phyloP scores from a whole-genome alignment of 2,329 filamentous ascomycete species.

The Diaporthe helianthi region DNA sequence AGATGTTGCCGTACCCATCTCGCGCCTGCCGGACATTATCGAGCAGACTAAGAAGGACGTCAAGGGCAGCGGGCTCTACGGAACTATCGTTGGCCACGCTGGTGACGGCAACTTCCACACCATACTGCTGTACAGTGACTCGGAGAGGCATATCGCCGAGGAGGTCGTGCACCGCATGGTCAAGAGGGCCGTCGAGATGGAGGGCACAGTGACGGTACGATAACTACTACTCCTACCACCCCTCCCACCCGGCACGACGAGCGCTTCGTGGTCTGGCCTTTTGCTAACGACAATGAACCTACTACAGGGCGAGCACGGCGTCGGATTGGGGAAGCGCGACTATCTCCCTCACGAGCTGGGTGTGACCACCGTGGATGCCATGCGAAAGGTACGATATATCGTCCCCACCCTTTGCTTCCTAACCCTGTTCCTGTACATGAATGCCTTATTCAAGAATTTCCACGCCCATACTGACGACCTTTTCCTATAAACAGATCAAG shows the following conservation, averaged over 20 bases:
- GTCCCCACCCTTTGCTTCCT: background rate
- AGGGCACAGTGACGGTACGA: constrained; percentile 78
- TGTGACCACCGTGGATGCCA: constrained; percentile 76
- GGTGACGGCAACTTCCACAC: constrained; percentile 83
- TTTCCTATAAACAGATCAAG: constrained; percentile 66
- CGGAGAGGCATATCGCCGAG: constrained; percentile 71
- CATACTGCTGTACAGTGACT: constrained; percentile 68
- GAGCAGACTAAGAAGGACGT: constrained; percentile 48
- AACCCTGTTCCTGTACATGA: too few relatives aligned
- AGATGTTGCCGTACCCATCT: constrained; percentile 73
- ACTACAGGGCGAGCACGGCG: constrained; percentile 76
- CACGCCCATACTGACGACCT: background rate
- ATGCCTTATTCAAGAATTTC: too few relatives aligned
- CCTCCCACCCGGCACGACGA: background rate
- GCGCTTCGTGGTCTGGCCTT: background rate
- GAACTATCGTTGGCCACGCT: constrained; percentile 72
- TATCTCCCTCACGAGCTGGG: constrained; percentile 83
- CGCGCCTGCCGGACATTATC: constrained; percentile 60
- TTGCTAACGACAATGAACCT: constrained; percentile 21
- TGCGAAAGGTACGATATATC: constrained; percentile 71
- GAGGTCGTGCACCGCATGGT: constrained; percentile 83
- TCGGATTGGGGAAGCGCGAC: constrained; percentile 84
- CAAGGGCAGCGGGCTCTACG: constrained; percentile 51
- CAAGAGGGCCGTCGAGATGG: constrained; percentile 82
- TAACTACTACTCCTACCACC: background rate